phyloP scores from a whole-genome alignment of 139 green algal species.

The Astrephomene gubernaculifera region DNA sequence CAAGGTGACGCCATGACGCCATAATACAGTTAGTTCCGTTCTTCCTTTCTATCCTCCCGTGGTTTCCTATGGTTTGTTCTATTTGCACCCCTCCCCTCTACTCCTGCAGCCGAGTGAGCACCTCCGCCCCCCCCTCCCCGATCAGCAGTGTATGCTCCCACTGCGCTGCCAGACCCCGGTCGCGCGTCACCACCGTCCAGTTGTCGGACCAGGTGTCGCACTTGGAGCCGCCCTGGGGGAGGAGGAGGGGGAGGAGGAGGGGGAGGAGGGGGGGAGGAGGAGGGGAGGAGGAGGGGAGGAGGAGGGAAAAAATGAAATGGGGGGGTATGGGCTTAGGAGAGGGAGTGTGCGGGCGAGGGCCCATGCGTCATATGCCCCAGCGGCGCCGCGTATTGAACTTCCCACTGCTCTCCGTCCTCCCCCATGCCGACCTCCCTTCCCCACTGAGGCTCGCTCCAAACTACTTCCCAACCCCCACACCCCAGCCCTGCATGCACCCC shows the following conservation, averaged over 20 bases:
- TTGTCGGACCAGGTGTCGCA: slow-evolving; percentile 89
- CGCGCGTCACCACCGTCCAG: slow-evolving; percentile 94
- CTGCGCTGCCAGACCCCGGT: slow-evolving; percentile 92
- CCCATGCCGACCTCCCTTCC: background rate
- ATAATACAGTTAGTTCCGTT: too few species aligned
- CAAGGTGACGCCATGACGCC: too few species aligned
- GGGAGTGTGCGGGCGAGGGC: background rate
- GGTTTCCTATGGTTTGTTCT: too few species aligned
- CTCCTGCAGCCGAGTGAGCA: slow-evolving; percentile 13
- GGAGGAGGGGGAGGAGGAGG: background rate
- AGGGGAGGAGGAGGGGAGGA: background rate
- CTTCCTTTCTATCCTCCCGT: too few species aligned
- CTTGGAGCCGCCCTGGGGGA: slow-evolving; percentile 38
- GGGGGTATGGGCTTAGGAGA: background rate
- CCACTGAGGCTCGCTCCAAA: background rate
- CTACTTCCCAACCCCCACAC: too few species aligned
- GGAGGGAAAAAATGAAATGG: background rate
- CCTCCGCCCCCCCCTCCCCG: slow-evolving; percentile 82
- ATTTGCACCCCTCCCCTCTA: too few species aligned
- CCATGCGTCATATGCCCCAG: background rate
- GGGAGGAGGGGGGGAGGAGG: background rate
- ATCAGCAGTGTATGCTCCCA: slow-evolving; percentile 96
- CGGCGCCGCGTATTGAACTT: background rate
- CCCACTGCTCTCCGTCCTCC: background rate
- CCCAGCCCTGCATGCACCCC: too few species aligned